Conservation (phyloP, 2,329 filamentous ascomycete genomes). For the Orbilia brochopaga region DNA sequence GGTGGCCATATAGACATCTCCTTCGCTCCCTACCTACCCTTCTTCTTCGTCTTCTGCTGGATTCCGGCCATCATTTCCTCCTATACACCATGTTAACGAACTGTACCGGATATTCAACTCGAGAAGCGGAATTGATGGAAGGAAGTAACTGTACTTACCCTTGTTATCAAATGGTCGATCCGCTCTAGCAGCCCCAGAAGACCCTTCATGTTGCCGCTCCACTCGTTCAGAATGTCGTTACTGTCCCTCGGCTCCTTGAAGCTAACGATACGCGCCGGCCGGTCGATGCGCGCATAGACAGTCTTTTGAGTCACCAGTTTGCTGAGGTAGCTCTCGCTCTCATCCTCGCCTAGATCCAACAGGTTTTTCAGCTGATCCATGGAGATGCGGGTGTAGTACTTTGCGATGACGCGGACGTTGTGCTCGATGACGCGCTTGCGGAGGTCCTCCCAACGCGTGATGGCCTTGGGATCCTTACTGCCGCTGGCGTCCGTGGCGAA, state of each 20-base stretch:
- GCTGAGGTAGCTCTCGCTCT: slow-evolving; percentile 99
- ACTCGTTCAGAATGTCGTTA: slow-evolving; percentile 96
- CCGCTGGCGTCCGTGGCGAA: slow-evolving; percentile 68
- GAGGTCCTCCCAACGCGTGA: slow-evolving; percentile 88
- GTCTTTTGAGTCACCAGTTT: slow-evolving; percentile 97
- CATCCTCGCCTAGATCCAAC: slow-evolving; percentile 88
- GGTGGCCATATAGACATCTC: not conserved
- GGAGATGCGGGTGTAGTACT: slow-evolving; percentile 97
- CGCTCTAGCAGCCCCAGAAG: slow-evolving; percentile 82
- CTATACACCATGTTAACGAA: slow-evolving; percentile 55
- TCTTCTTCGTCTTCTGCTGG: slow-evolving; percentile 65
- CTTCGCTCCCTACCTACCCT: slow-evolving; percentile 1
- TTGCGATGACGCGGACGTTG: slow-evolving; percentile 95
- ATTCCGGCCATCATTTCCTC: slow-evolving; percentile 99
- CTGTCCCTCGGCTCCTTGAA: slow-evolving; percentile 95
- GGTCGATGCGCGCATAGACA: slow-evolving; percentile 95
- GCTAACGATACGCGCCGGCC: slow-evolving; percentile 86
- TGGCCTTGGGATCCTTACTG: slow-evolving; percentile 77
- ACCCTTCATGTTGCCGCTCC: slow-evolving; percentile 98
- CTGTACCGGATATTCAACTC: too few relatives aligned
- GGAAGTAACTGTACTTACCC: slow-evolving; percentile 58
- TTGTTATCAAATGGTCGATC: slow-evolving; percentile 97
- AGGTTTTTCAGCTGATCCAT: slow-evolving; percentile 89
- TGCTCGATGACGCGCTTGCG: slow-evolving; percentile 99
- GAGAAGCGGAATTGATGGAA: too few relatives aligned